Percentiles rank a stretch among this genome's conserved stretches.
Conservation (phyloP, 2,329 filamentous ascomycete species). For the Parastagonospora avenae region DNA sequence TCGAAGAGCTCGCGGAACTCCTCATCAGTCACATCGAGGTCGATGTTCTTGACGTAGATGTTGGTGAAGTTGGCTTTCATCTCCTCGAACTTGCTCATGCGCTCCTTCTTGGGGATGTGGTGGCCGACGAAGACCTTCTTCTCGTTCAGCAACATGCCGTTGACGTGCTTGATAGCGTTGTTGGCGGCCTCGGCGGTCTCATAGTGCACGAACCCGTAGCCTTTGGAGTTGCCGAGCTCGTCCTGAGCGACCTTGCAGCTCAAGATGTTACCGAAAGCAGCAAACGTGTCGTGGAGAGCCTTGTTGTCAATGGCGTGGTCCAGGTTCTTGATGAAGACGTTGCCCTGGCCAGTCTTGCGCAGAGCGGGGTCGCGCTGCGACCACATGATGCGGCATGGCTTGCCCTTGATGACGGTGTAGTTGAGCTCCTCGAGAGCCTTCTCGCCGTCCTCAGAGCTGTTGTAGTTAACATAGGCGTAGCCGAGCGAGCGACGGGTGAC, state of each 20-base stretch:
- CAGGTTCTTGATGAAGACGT: conserved; percentile 99
- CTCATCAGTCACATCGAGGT: conserved; percentile 81
- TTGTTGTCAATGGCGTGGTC: conserved; percentile 99
- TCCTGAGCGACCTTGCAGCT: conserved; percentile 99
- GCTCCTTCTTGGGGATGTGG: conserved; percentile 99
- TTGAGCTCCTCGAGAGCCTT: conserved; percentile 99
- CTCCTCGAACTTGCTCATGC: conserved; percentile 99
- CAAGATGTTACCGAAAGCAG: conserved; percentile 97
- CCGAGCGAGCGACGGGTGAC: conserved; percentile 98
- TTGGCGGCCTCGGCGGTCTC: conserved; percentile 97
- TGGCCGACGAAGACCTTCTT: conserved; percentile 99
- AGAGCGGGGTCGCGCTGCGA: conserved; percentile 98
- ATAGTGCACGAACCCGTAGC: conserved; percentile 99
- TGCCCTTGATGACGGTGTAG: conserved; percentile 99
- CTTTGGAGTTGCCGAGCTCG: conserved; percentile 95
- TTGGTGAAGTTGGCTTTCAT: conserved; percentile 99
- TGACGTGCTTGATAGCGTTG: conserved; percentile 98
- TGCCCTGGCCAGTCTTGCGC: conserved; percentile 98
- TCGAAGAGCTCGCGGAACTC: conserved; percentile 94
- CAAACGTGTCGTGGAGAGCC: conserved; percentile 97
- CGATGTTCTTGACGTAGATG: conserved; percentile 99
- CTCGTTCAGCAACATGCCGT: conserved; percentile 99
- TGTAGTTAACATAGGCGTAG: conserved; percentile 99
- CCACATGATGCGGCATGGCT: conserved; percentile 99
- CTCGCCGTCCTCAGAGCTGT: conserved; percentile 94